Evolutionary conservation across 192 early-diverging fungal species (phyloP), one percentile per base, ranked within the genome.

Genomic region (Fimicolochytrium jonesii): DNA sequence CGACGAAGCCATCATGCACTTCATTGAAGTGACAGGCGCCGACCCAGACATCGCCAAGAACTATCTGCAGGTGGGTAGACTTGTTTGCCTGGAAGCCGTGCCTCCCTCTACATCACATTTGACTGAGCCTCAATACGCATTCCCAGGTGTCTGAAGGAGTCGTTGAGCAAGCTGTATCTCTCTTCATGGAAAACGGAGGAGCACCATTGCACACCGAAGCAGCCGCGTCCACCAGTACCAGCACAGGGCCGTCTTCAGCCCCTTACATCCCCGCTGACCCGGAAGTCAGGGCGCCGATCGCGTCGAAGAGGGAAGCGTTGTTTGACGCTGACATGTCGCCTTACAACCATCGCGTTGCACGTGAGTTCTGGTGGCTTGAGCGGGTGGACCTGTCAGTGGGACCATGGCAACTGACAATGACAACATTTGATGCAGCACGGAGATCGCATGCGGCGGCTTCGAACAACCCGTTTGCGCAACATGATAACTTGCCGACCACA

Each of bases 101-200:
- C n/a, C n/a, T n/a, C n/a, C n/a, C n/a, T n/a, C n/a, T n/a, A n/a
- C n/a, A n/a, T n/a, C n/a, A n/a, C n/a, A n/a, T n/a, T n/a, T n/a
- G n/a, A n/a, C n/a, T n/a, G n/a, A n/a, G n/a, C n/a, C n/a, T n/a
- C n/a, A n/a, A n/a, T n/a, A n/a, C n/a, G n/a, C n/a, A n/a, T n/a
- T n/a, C 20, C 31, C 64, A 93, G 91, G 79, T 93, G 22, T 66
- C 88, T 1, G 88, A 91, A 33, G 85, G 85, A 29, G 75, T 86
- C 58, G 74, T 91, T 2, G 86, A 92, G 46, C 77, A 76, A 20
- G 94, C 92, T 3, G 71, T 96, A 39, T 70, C 86, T 35, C 70
- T 96, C n/a, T 96, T 84, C 68, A 76, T 92, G 64, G 92, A 92
- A 61, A 91, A 82, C 61, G 90, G 82, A 18, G 90, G 86, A 9